phyloP scores from a whole-genome alignment of 2,329 filamentous ascomycete species.

The Talaromyces atroroseus region DNA sequence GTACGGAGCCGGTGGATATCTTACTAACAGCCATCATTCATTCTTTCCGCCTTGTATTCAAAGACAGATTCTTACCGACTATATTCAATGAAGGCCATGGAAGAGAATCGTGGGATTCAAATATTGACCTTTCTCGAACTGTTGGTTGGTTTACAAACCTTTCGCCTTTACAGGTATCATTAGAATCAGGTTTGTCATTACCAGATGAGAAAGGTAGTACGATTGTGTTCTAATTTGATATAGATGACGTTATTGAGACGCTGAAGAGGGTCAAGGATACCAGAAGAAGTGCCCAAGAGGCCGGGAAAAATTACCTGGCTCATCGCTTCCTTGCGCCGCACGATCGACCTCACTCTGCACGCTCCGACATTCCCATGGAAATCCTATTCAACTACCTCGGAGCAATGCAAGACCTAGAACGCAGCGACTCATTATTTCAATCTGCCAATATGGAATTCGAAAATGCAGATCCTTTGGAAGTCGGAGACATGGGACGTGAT shows the following conservation, averaged over 20 bases:
- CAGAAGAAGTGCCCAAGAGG: constrained; percentile 30
- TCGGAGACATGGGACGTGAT: constrained; percentile 40
- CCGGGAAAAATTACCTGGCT: constrained; percentile 35
- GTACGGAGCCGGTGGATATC: constrained; percentile 35
- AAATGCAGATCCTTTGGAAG: constrained; percentile 39
- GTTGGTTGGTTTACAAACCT: constrained; percentile 50
- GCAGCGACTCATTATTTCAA: constrained; percentile 40
- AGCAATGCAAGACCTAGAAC: constrained; percentile 39
- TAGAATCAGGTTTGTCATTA: constrained; percentile 16
- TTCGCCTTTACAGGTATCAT: constrained; percentile 37
- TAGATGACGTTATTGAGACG: constrained; percentile 26
- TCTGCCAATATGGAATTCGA: constrained; percentile 43
- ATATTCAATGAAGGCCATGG: constrained; percentile 49
- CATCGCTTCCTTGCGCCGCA: constrained; percentile 26
- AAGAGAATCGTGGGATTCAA: constrained; percentile 41
- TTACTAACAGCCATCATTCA: constrained; percentile 34
- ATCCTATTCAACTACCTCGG: constrained; percentile 41
- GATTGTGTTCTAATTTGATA: background rate
- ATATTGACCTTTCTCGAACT: constrained; percentile 45
- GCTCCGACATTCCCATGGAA: constrained; percentile 34
- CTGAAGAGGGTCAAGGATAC: constrained; percentile 35
- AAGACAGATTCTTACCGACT: constrained; percentile 37
- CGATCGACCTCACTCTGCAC: constrained; percentile 29
- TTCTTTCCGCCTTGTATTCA: constrained; percentile 42
- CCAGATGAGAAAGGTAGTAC: background rate